Conservation (phyloP, 2,329 filamentous ascomycete species). For the Neonectria magnoliae region DNA sequence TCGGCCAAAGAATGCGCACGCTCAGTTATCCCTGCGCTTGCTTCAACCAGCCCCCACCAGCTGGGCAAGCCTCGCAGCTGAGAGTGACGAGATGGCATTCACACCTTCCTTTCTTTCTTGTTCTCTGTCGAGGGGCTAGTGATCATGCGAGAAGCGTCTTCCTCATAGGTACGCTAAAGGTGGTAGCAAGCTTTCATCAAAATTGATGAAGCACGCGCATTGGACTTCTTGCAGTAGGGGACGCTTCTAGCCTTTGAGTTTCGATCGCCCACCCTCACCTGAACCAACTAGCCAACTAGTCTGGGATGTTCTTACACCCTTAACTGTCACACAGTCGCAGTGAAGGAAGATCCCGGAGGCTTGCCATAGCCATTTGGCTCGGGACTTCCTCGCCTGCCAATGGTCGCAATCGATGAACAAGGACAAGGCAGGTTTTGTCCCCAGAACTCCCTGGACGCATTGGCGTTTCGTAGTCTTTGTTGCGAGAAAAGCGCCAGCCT, state of each 20-base stretch:
- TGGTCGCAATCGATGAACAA: conserved; percentile 1
- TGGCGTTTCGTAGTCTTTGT: background rate
- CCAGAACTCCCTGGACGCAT: background rate
- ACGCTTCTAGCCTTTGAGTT: conserved; percentile 11
- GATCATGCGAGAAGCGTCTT: conserved; percentile 1
- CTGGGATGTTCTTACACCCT: background rate
- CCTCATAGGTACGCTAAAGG: conserved; percentile 7
- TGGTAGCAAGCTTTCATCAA: conserved; percentile 14
- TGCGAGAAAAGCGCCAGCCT: background rate
- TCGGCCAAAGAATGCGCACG: background rate
- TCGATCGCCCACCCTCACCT: conserved; percentile 11
- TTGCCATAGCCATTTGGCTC: conserved; percentile 1
- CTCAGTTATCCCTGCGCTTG: background rate
- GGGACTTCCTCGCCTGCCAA: background rate
- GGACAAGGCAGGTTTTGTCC: background rate
- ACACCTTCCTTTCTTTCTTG: background rate
- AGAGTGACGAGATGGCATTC: conserved; percentile 3
- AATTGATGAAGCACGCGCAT: conserved; percentile 20
- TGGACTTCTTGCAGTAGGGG: background rate
- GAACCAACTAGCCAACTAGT: conserved; percentile 10
- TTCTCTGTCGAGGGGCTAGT: background rate
- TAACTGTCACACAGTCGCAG: conserved; percentile 6
- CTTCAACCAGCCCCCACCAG: conserved; percentile 14
- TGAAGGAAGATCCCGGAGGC: conserved; percentile 19
- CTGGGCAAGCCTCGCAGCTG: background rate